phyloP scores from a whole-genome alignment of 257 asterid species.

The Nyctanthes arbortristis region DNA sequence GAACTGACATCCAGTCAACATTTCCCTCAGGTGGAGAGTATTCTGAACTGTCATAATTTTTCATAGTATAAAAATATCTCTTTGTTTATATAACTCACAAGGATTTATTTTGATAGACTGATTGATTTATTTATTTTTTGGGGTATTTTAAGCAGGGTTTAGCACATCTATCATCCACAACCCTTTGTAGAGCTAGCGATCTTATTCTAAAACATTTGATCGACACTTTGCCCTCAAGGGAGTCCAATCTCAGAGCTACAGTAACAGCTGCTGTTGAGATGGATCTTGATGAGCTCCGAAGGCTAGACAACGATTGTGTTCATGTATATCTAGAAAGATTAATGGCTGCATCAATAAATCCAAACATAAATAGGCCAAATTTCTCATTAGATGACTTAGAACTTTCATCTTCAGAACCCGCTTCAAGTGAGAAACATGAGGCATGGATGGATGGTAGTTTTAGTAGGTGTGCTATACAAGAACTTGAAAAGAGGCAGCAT shows the following conservation, averaged over 20 bases:
- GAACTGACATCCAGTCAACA: slow-evolving; percentile 41
- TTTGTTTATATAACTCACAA: neutral
- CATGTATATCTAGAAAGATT: slow-evolving; percentile 42
- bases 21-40: slow-evolving; percentile 59
- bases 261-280: slow-evolving; percentile 55
- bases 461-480: slow-evolving; percentile 40
- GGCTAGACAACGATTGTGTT: slow-evolving; percentile 33
- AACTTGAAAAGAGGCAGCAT: slow-evolving; percentile 49
- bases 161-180: slow-evolving; percentile 45
- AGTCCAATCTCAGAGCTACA: slow-evolving; percentile 58
- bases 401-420: slow-evolving; percentile 22
- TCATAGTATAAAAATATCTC: slow-evolving; percentile 5
- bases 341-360: slow-evolving; percentile 21
- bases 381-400: slow-evolving; percentile 20
- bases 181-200: slow-evolving; percentile 47
- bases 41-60: neutral
- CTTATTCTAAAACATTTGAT: slow-evolving; percentile 51
- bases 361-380: slow-evolving; percentile 23
- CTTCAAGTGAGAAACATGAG: slow-evolving; percentile 23
- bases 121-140: neutral
- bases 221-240: slow-evolving; percentile 63
- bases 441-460: slow-evolving; percentile 33
- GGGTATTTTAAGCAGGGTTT: slow-evolving; percentile 50
- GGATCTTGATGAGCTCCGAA: slow-evolving; percentile 44
- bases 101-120: too few species aligned